Evolutionary conservation across 108 stramenopile species (phyloP), one percentile per base, ranked within the genome.

Genomic region (Nannochloropsis salina): DNA sequence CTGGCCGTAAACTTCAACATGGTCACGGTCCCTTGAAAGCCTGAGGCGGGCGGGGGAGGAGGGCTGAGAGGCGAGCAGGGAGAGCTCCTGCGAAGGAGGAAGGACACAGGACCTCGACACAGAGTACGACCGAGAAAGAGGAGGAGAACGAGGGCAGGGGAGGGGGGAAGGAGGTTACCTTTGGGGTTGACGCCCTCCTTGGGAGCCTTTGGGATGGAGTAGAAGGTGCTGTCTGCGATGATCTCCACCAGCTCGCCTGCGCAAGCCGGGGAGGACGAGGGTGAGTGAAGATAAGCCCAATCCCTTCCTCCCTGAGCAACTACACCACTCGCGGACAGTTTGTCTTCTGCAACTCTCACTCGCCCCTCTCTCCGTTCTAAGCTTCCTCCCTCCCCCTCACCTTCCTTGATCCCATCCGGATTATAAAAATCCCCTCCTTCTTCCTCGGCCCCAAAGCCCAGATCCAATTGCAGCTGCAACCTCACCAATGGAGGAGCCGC

Each of bases 331-430:
- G 31, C 31, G 31, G 31, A 31, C 31, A 31, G 1, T 31, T 31
- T 31, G 31, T 31, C 31, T 31, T 31, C 31, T 31, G 31, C 31
- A 1, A 31, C 31, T 31, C 31, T 31, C 31, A 31, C 31, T 31
- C 31, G 31, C 31, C 31, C 31, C 31, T 6, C 61, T n/a, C 61
- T 74, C 61, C 61, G 15, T 74, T n/a, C 61, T n/a, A n/a, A 3
- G 15, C 61, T 4, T n/a, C 6, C 6, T 6, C 61, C 61, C 61
- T 74, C 61, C 61, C 61, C n/a, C 61, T 74, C 61, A 74, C 61
- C 61, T 74, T 74, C 61, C 61, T 74, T 74, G 61, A 74, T 74
- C 61, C 61, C 61, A n/a, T 74, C 61, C 61, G 61, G 61, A n/a
- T 74, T 74, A n/a, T 74, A 74, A 8, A 74, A 74, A 8, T 74